Conservation (phyloP, 768 basidiomycete species). For the Boletus insuetus region DNA sequence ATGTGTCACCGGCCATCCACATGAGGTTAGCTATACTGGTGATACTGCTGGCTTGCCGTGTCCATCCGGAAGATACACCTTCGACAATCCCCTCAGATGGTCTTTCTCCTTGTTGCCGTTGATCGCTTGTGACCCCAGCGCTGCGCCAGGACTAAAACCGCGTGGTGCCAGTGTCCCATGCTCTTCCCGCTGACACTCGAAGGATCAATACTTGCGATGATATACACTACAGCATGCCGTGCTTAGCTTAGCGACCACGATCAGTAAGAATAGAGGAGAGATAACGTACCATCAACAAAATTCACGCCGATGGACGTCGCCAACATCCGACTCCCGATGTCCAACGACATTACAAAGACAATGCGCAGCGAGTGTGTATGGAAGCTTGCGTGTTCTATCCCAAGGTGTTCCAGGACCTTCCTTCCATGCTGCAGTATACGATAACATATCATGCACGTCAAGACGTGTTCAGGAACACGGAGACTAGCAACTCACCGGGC, state of each 20-base stretch:
- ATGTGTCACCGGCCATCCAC: too few species aligned
- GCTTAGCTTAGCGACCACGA: too few species aligned
- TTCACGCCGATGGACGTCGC: constrained; percentile 9
- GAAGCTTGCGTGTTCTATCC: constrained; percentile 18
- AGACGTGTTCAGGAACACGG: constrained; percentile 16
- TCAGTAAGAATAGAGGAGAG: not conserved
- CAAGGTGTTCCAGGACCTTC: constrained; percentile 7
- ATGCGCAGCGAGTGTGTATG: constrained; percentile 25
- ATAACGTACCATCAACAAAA: constrained; percentile 21
- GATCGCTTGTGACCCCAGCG: not conserved
- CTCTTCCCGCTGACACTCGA: constrained; percentile 17
- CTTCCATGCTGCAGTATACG: constrained; percentile 10
- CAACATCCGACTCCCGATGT: constrained; percentile 11
- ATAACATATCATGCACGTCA: constrained; percentile 25
- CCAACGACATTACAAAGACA: constrained; percentile 21
- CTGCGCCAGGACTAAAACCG: constrained; percentile 3
- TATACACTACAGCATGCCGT: constrained; percentile 18
- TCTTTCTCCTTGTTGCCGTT: not conserved
- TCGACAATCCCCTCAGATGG: not conserved
- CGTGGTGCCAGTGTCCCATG: not conserved
- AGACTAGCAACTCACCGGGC: too few species aligned
- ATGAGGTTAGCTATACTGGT: not conserved
- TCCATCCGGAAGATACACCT: not conserved
- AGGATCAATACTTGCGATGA: constrained; percentile 28
- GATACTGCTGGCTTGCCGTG: not conserved